Evolutionary conservation across 176 grass and related monocot species (phyloP).

Genomic region (Oryza longistaminata): DNA sequence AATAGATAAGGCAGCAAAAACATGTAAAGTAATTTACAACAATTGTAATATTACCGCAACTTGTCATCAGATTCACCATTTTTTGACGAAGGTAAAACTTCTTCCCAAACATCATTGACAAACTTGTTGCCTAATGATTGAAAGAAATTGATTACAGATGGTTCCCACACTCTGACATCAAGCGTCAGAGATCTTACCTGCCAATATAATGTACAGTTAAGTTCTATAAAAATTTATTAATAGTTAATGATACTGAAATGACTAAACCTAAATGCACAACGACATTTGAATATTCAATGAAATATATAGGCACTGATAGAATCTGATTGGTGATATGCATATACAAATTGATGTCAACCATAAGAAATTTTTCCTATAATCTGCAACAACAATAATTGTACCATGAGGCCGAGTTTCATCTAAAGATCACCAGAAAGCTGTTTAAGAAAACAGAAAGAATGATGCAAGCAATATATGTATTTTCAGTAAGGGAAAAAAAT

Average conservation of each 20-base stretch:
- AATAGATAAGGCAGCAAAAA: conserved; percentile 17
- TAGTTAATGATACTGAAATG: neutral
- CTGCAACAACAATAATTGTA: neutral
- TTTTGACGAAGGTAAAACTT: conserved; percentile 62
- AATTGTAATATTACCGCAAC: conserved; percentile 51
- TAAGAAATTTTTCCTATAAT: neutral
- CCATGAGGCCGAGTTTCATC: neutral
- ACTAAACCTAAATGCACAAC: conserved; percentile 27
- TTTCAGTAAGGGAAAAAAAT: neutral
- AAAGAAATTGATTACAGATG: conserved; percentile 93
- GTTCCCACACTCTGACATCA: conserved; percentile 98
- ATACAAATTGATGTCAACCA: neutral
- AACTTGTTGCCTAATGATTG: conserved; percentile 92
- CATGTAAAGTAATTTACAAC: neutral
- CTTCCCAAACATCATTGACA: conserved; percentile 91
- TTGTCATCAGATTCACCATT: conserved; percentile 50
- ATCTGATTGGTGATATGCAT: neutral
- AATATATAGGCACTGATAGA: conserved; percentile 9
- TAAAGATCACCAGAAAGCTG: neutral
- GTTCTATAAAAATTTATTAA: neutral
- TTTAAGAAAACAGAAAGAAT: neutral
- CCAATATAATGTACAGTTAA: conserved; percentile 37
- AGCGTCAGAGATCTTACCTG: conserved; percentile 96
- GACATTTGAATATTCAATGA: neutral
- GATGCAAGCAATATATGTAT: neutral